A percentile compares a stretch with the other conserved stretches of the same genome.
Conservation (phyloP, 352 stramenopile genomes). For the Phytophthora pistaciae region DNA sequence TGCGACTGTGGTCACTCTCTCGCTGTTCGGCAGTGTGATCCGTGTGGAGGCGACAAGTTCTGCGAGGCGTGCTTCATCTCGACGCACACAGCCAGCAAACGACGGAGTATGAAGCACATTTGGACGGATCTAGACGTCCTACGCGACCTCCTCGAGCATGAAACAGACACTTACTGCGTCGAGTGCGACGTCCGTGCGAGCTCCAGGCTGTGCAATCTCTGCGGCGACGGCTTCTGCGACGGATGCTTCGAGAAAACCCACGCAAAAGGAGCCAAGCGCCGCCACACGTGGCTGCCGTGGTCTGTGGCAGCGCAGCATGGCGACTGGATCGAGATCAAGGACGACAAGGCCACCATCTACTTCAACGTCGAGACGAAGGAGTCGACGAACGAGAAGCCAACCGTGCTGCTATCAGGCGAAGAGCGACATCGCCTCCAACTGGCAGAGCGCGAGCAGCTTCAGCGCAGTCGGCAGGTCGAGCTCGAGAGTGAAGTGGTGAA, state of each 20-base stretch:
- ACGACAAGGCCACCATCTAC: conserved; percentile 61
- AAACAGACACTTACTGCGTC: conserved; percentile 72
- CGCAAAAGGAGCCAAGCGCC: conserved; percentile 62
- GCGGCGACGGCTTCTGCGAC: conserved; percentile 80
- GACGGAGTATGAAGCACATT: conserved; percentile 39
- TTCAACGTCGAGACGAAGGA: conserved; percentile 88
- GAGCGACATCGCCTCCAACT: conserved; percentile 67
- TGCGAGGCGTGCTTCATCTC: conserved; percentile 61
- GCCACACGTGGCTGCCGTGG: conserved; percentile 75
- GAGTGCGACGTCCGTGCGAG: conserved; percentile 66
- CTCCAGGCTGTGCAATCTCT: conserved; percentile 76
- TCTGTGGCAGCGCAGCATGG: conserved; percentile 53
- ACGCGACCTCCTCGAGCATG: conserved; percentile 58
- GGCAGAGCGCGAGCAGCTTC: conserved; percentile 59
- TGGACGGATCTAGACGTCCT: conserved; percentile 59
- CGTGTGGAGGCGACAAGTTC: conserved; percentile 69
- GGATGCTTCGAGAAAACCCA: conserved; percentile 62
- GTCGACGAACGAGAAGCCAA: conserved; percentile 59
- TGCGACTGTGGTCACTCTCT: conserved; percentile 58
- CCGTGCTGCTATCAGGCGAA: conserved; percentile 58
- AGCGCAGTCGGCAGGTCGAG: conserved; percentile 61
- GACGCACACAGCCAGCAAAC: conserved; percentile 37
- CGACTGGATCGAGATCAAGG: conserved; percentile 82
- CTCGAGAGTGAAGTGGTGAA: conserved; percentile 75
- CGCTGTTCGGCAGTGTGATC: conserved; percentile 54